A percentile compares a stretch with the other conserved stretches of the same genome.
Conservation (phyloP, 23 red algal genomes). For the Cyanidioschyzon merolae region DNA sequence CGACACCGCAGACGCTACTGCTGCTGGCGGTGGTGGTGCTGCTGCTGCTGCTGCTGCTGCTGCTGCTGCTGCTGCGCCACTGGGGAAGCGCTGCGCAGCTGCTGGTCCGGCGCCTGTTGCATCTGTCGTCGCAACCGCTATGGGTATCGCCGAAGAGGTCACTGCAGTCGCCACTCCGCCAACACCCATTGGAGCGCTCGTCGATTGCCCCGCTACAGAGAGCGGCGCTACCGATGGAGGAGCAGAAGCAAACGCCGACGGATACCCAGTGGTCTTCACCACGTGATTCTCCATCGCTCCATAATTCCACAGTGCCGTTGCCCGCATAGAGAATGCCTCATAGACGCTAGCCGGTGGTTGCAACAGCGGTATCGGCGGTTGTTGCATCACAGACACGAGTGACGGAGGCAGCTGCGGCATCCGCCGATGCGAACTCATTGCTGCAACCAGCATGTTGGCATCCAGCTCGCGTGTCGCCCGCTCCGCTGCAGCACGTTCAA, state of each 20-base stretch:
- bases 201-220: no score
- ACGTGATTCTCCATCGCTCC: background rate
- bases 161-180: background rate
- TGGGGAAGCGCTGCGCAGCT: background rate
- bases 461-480: conserved; percentile 46
- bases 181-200: background rate
- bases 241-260: background rate
- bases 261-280: background rate
- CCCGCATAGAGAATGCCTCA: background rate
- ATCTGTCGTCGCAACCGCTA: background rate
- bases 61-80: background rate
- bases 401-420: background rate
- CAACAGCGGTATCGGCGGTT: background rate
- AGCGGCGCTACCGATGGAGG: no score
- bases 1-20: background rate
- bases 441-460: conserved; percentile 28
- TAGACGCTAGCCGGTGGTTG: background rate
- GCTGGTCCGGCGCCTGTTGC: background rate
- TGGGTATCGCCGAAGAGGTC: background rate
- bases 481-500: conserved; percentile 79
- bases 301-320: background rate
- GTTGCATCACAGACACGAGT: background rate
- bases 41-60: background rate
- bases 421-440: background rate
- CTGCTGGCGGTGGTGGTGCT: background rate